phyloP scores from a whole-genome alignment of 2,329 filamentous ascomycete genomes.

The Exophiala sp. region DNA sequence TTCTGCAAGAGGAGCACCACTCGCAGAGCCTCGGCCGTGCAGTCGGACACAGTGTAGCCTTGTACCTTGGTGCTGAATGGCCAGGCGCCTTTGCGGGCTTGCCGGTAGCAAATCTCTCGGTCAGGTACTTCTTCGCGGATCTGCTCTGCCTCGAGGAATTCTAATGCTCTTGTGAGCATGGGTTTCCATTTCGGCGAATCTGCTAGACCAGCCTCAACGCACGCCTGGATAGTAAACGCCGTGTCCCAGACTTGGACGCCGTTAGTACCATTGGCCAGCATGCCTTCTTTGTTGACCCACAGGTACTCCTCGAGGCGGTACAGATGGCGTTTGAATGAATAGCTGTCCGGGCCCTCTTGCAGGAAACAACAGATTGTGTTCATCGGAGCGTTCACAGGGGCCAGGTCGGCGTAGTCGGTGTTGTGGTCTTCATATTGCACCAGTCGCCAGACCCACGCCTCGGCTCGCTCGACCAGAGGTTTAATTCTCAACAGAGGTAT shows the following conservation, averaged over 20 bases:
- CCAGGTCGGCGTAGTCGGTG: slow-evolving; percentile 77
- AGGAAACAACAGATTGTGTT: slow-evolving; percentile 84
- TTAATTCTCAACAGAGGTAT: slow-evolving; percentile 67
- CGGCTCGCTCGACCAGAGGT: slow-evolving; percentile 62
- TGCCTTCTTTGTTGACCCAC: slow-evolving; percentile 87
- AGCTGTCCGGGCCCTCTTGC: slow-evolving; percentile 68
- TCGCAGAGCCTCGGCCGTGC: slow-evolving; percentile 85
- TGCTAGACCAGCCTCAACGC: slow-evolving; percentile 72
- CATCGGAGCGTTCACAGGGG: slow-evolving; percentile 84
- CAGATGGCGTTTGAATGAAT: slow-evolving; percentile 67
- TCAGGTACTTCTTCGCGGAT: slow-evolving; percentile 76
- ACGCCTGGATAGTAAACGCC: slow-evolving; percentile 76
- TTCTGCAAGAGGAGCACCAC: slow-evolving; percentile 78
- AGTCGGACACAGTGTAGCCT: slow-evolving; percentile 93
- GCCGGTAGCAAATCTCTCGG: slow-evolving; percentile 76
- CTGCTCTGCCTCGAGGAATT: slow-evolving; percentile 85
- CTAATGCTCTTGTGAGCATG: slow-evolving; percentile 75
- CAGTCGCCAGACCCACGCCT: slow-evolving; percentile 74
- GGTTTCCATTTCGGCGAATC: slow-evolving; percentile 68
- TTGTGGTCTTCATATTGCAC: slow-evolving; percentile 91
- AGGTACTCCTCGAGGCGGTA: slow-evolving; percentile 79
- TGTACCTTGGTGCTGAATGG: slow-evolving; percentile 89
- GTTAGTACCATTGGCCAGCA: slow-evolving; percentile 94
- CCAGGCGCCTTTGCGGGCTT: slow-evolving; percentile 89
- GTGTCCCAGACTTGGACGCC: slow-evolving; percentile 99